Conservation (phyloP, 306 rosid species). For the Vigna mungo region DNA sequence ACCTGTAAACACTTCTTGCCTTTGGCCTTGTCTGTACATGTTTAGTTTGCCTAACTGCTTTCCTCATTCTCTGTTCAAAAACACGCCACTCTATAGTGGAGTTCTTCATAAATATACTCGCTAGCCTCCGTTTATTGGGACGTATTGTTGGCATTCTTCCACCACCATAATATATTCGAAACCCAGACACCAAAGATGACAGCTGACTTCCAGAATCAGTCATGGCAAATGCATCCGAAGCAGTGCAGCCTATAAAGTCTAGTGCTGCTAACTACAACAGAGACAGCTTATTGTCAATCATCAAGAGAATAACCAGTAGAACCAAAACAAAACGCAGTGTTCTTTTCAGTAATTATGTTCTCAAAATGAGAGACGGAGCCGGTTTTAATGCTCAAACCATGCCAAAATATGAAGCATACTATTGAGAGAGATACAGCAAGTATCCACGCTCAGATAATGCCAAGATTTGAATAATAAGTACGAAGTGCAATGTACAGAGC, state of each 20-base stretch:
- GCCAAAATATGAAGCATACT: neutral
- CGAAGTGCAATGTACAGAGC: neutral
- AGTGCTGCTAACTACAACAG: constrained; percentile 83
- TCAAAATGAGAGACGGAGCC: neutral
- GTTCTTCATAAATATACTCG: constrained; percentile 77
- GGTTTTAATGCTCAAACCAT: constrained; percentile 19
- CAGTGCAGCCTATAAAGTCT: constrained; percentile 96
- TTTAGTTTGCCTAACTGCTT: constrained; percentile 97
- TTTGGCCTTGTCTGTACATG: constrained; percentile 86
- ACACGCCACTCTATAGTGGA: constrained; percentile 87
- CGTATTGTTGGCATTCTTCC: constrained; percentile 94
- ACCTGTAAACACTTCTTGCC: constrained; percentile 92
- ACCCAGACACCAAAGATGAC: constrained; percentile 91
- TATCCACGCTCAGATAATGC: neutral
- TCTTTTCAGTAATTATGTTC: constrained; percentile 4
- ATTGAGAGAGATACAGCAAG: neutral
- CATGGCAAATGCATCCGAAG: constrained; percentile 96
- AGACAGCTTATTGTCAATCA: constrained; percentile 39
- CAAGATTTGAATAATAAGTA: neutral
- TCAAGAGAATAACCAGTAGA: constrained; percentile 31
- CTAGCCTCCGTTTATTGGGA: constrained; percentile 94
- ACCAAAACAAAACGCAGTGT: constrained; percentile 21
- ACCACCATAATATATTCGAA: constrained; percentile 88
- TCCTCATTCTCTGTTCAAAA: constrained; percentile 92
- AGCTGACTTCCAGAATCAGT: constrained; percentile 98